Base-by-base conservation (phyloP, 2,329 filamentous ascomycete species). In the Fusarium sp. region DNA sequence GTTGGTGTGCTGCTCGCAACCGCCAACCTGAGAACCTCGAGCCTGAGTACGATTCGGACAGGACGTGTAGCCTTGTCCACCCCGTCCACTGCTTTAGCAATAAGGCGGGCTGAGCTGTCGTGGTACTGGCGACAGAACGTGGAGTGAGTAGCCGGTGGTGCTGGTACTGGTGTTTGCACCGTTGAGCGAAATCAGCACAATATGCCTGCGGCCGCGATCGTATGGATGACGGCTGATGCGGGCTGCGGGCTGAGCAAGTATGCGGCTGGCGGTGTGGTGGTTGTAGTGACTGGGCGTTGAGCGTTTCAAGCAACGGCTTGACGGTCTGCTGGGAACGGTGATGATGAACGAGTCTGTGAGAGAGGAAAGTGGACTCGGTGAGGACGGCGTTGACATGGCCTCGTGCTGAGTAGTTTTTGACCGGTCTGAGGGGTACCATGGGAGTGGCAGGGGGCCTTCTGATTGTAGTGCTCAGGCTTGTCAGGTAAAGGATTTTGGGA, bases 371-470 rank as follows among this genome's bases (percentile, higher is more conserved):
- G 80, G 79, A 81, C 80, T 82, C 82, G 82, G 82, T 83, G 81
- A 83, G 79, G 76, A 81, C 73, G 76, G 76, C 76, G 73, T 81
- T 69, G 77, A 78, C 79, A 79, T 77, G 77, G 78, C 78, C 78
- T 76, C 79, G 81, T 83, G 80, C 81, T 83, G 81, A 80, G 81
- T 80, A 82, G 81, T 83, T 82, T 82, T 79, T 81, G 72, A 80
- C 79, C 81, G 80, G 80, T 83, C 80, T 82, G 81, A 83, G 82
- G 82, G 82, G 81, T 82, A 82, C 79, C 75, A 76, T 76, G 75
- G 74, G 68, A 69, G 70, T 72, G 73, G 77, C 78, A 80, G 76
- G 78, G 78, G 80, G 74, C 60, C 56, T 59, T 74, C 64, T 72
- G 60, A 67, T 75, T 71, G 76, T 67, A 67, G 73, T 75, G 71